These are phyloP conservation scores for Areca catechu DNA, from an alignment of 176 grass and related monocot species.

Conservation along the genomic window DNA sequence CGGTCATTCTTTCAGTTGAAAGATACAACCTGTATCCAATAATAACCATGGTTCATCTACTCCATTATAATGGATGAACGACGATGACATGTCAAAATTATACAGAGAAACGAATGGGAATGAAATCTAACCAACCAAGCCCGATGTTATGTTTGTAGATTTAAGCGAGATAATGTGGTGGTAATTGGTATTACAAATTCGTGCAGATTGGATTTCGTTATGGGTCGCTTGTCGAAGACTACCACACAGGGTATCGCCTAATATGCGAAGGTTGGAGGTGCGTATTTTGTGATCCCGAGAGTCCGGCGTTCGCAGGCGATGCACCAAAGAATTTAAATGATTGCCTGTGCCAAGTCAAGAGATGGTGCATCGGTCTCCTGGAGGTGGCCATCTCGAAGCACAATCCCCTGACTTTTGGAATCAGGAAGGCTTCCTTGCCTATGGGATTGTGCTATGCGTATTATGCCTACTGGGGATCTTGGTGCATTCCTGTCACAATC, in stretches of 20 bases:
- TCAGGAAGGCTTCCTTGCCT: slow-evolving; percentile 12
- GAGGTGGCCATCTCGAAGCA: slow-evolving; percentile 26
- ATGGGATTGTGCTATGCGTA: slow-evolving; percentile 13
- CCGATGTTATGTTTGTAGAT: no score
- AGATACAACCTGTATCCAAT: no score
- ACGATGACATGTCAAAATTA: no score
- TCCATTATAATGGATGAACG: no score
- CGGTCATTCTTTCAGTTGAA: no score
- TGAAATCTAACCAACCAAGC: no score
- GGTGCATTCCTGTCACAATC: slow-evolving; percentile 14
- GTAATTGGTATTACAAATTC: no score
- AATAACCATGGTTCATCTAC: no score
- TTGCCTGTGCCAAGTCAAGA: slow-evolving; percentile 30
- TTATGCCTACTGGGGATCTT: slow-evolving; percentile 21
- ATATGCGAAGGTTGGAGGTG: slow-evolving; percentile 39
- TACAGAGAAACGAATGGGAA: no score
- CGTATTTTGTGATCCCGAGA: slow-evolving; percentile 17
- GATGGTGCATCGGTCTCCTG: slow-evolving; percentile 27
- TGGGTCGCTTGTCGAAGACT: slow-evolving; percentile 39
- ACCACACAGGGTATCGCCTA: slow-evolving; percentile 28
- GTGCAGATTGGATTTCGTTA: slow-evolving; percentile 30
- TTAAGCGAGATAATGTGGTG: neutral
- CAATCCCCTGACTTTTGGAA: slow-evolving; percentile 19
- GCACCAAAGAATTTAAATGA: slow-evolving; percentile 36
- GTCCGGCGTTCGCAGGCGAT: slow-evolving; percentile 26